phyloP scores from a whole-genome alignment of 2,329 filamentous ascomycete species.

The Trichoderma brevicompactum region DNA sequence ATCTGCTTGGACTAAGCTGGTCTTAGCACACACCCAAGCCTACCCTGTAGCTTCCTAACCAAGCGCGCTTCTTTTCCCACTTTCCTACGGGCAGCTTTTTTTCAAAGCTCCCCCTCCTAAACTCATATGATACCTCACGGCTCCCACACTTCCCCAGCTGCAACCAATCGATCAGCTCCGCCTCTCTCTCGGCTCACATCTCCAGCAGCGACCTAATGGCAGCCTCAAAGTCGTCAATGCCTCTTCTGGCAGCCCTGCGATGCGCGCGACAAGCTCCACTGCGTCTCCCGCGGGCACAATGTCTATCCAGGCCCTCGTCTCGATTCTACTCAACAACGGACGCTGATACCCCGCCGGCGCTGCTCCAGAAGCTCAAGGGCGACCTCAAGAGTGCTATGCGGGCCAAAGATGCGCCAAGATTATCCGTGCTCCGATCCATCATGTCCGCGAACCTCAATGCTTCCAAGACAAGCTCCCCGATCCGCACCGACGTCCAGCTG shows the following conservation, averaged over 20 bases:
- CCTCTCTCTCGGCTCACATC: background rate
- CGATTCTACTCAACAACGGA: conserved; percentile 44
- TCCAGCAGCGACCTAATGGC: conserved; percentile 13
- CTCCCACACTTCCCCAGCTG: too few species aligned
- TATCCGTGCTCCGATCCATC: conserved; percentile 70
- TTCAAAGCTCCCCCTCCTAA: background rate
- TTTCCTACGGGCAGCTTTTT: background rate
- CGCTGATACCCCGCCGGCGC: conserved; percentile 48
- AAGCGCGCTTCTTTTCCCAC: background rate
- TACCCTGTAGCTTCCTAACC: background rate
- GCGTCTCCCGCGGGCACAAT: conserved; percentile 8
- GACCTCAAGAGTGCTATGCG: conserved; percentile 71
- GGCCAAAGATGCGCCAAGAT: conserved; percentile 65
- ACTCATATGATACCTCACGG: background rate
- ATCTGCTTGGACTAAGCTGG: too few species aligned
- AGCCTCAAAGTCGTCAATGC: conserved; percentile 29
- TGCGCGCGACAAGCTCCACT: conserved; percentile 23
- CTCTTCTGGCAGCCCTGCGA: conserved; percentile 36
- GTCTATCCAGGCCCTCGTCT: conserved; percentile 27
- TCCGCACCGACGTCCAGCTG: conserved; percentile 71
- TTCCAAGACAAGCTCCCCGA: conserved; percentile 72
- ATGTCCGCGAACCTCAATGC: conserved; percentile 74
- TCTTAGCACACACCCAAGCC: background rate
- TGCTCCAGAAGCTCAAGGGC: conserved; percentile 58
- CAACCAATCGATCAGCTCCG: background rate